Evolutionary conservation across 345 rosid genomes (phyloP).

Genomic region (Viola odorata): DNA sequence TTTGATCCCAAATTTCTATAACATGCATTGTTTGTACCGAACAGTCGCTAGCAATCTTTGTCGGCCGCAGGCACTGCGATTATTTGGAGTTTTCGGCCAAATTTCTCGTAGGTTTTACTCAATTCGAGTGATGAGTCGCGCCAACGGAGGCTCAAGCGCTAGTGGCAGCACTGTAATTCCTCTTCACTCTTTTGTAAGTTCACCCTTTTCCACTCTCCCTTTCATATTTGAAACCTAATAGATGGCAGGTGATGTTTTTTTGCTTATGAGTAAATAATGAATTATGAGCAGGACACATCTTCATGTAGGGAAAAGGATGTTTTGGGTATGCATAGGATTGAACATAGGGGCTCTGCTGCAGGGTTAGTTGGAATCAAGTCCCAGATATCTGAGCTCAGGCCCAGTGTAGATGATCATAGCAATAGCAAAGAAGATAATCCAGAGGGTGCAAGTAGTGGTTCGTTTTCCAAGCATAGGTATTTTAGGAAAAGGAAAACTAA

Average conservation of each 20-base stretch:
- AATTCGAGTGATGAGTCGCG: slow-evolving; percentile 2
- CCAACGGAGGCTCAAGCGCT: not conserved
- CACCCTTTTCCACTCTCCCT: not conserved
- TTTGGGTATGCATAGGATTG: not conserved
- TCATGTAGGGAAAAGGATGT: not conserved
- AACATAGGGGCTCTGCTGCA: not conserved
- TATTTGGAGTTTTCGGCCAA: not conserved
- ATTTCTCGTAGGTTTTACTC: slow-evolving; percentile 6
- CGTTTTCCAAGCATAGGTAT: not conserved
- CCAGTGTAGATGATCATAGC: not conserved
- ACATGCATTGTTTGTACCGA: not conserved
- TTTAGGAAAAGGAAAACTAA: slow-evolving; percentile 8
- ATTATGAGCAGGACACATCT: not conserved
- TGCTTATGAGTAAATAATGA: too few species aligned
- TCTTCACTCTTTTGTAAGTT: not conserved
- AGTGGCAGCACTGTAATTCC: slow-evolving; percentile 1
- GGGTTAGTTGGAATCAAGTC: not conserved
- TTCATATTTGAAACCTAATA: too few species aligned
- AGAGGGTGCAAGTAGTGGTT: not conserved
- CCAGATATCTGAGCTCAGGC: too few species aligned
- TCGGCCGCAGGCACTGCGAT: too few species aligned
- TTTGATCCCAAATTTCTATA: too few species aligned
- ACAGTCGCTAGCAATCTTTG: not conserved
- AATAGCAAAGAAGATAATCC: not conserved
- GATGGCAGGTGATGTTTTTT: too few species aligned